Base-by-base conservation (phyloP, 139 green algal genomes). In the Diplosphaera chodatii region DNA sequence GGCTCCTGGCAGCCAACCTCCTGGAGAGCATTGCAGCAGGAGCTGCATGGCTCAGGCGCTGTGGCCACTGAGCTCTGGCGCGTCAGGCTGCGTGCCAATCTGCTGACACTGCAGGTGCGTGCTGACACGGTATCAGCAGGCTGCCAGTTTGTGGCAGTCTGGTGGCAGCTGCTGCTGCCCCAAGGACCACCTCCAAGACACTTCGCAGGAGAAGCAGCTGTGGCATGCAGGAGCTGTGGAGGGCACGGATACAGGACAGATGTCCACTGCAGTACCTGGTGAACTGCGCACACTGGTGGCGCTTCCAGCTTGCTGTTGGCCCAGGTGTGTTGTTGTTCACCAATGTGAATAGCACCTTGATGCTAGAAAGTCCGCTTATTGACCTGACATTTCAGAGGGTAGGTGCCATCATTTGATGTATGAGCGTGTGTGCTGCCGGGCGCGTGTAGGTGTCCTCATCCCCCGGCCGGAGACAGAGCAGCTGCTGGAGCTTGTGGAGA, bases 391-490 rank as follows among this genome's bases (percentile, higher is more conserved):
- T n/a, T n/a, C n/a, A n/a, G n/a, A n/a, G n/a, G n/a, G n/a, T n/a
- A n/a, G n/a, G n/a, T n/a, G n/a, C n/a, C n/a, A n/a, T n/a, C n/a
- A n/a, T n/a, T n/a, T n/a, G n/a, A n/a, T n/a, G n/a, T n/a, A n/a
- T n/a, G n/a, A n/a, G n/a, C n/a, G n/a, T n/a, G n/a, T n/a, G n/a
- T n/a, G n/a, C n/a, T n/a, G n/a, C n/a, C n/a, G n/a, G n/a, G n/a
- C 48, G 4, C 3, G 75, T 15, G 88, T 88, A 1, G 93, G 94
- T 21, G 87, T 97, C 25, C 85, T 98, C 29, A 90, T 98, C 20
- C 93, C 93, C 1, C 77, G 93, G 4, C 93, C 93, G 37, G 93
- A 98, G 76, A 98, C 93, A 6, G 93, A 98, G 74, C 76, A 89
- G 31, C 67, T 96, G 70, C 68, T 93, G 20, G 89, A 96, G 40